phyloP scores from a whole-genome alignment of 352 stramenopile genomes.

The Phytophthora tubulina region DNA sequence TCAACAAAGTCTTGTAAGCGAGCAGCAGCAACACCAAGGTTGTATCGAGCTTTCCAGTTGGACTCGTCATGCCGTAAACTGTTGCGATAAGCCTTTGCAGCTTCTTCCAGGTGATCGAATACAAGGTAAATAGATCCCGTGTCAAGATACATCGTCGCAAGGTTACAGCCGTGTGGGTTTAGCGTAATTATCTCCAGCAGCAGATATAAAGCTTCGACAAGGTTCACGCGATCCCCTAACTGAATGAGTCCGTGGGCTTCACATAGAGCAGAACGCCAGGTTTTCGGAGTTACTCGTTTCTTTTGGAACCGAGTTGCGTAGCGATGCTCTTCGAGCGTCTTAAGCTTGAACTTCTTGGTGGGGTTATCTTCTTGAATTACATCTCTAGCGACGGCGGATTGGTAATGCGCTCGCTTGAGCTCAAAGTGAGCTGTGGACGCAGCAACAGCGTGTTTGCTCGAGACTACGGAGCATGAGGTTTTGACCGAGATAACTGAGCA shows the following conservation, averaged over 20 bases:
- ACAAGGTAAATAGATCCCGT: conserved; percentile 63
- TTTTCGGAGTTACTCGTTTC: conserved; percentile 54
- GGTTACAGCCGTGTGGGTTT: conserved; percentile 38
- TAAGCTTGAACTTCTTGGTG: conserved; percentile 41
- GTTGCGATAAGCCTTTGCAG: conserved; percentile 60
- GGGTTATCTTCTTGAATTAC: conserved; percentile 13
- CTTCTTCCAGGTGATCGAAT: conserved; percentile 62
- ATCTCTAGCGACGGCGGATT: conserved; percentile 26
- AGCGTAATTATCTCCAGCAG: conserved; percentile 67
- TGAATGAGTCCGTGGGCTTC: conserved; percentile 45
- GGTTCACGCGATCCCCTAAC: conserved; percentile 40
- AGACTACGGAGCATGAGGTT: conserved; percentile 25
- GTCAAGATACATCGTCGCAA: conserved; percentile 59
- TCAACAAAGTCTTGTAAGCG: conserved; percentile 60
- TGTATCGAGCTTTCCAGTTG: conserved; percentile 61
- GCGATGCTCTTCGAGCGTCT: conserved; percentile 68
- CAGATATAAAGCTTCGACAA: conserved; percentile 63
- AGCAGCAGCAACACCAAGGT: conserved; percentile 56
- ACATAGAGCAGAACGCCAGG: conserved; percentile 45
- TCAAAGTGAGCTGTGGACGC: conserved; percentile 12
- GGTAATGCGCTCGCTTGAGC: conserved; percentile 22
- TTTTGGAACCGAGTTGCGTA: conserved; percentile 60
- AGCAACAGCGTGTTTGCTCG: conserved; percentile 17
- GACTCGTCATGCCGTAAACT: conserved; percentile 47
- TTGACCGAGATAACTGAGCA: conserved; percentile 29